phyloP scores from a whole-genome alignment of 305 asterid species.

The Salvia sclarea region DNA sequence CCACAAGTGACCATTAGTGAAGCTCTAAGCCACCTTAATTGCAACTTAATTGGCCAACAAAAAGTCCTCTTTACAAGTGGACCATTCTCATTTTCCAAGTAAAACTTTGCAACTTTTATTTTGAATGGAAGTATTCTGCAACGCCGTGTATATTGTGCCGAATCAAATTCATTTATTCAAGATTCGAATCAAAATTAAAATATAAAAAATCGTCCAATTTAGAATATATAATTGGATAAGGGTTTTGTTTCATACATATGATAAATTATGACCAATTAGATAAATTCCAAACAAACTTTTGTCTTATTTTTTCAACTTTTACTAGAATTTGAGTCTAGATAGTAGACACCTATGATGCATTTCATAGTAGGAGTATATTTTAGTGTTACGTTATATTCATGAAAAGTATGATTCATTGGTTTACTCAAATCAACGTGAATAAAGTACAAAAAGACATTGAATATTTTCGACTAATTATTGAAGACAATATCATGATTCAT shows the following conservation, averaged over 20 bases:
- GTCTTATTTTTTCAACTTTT: no score
- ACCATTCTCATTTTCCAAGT: neutral
- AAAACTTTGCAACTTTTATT: neutral
- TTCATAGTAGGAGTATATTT: no score
- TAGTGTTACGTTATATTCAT: neutral
- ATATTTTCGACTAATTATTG: neutral
- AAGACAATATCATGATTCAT: neutral
- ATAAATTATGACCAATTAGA: no score
- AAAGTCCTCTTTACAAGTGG: neutral
- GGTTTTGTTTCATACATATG: no score
- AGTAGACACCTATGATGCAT: no score
- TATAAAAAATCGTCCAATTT: no score
- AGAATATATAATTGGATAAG: no score
- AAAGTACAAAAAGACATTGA: neutral
- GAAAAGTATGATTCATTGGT: neutral
- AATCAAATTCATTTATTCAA: no score
- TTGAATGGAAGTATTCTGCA: no score
- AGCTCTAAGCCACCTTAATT: neutral
- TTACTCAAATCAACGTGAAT: neutral
- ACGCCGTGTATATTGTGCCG: neutral
- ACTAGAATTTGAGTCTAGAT: no score
- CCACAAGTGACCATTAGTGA: neutral
- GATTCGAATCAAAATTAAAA: neutral
- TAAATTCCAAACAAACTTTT: no score
- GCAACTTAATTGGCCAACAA: neutral